Conservation (phyloP, 2,329 filamentous ascomycete species). For the Neopestalotiopsis rosae region DNA sequence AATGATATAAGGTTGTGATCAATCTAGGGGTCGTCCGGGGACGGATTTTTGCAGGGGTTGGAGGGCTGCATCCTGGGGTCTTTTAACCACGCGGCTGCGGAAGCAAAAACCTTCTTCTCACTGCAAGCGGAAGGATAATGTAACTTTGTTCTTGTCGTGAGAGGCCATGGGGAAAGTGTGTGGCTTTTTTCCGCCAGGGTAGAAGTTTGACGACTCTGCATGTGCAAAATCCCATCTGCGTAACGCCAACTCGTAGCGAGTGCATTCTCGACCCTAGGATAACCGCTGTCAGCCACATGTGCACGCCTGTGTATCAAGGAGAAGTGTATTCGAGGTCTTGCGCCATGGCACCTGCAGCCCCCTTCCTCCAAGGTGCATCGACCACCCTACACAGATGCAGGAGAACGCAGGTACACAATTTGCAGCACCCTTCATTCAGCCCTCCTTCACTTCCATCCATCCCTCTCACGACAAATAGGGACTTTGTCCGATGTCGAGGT, state of each 20-base stretch:
- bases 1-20: conserved; percentile 6
- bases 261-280: background rate
- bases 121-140: background rate
- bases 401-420: conserved; percentile 1
- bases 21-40: conserved; percentile 14
- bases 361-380: background rate
- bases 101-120: background rate
- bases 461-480: background rate
- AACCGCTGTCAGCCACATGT: background rate
- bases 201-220: background rate
- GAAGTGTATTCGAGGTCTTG: background rate
- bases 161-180: too few species aligned
- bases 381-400: background rate
- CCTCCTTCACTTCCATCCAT: too few species aligned
- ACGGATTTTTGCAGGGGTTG: conserved; percentile 1
- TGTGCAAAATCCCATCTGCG: background rate
- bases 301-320: background rate
- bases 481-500: background rate
- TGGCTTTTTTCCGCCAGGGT: too few species aligned
- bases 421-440: background rate
- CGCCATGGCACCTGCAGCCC: background rate
- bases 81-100: background rate
- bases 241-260: background rate
- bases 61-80: background rate
- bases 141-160: too few species aligned